Percentiles rank a stretch among this genome's conserved stretches.
Conservation (phyloP, 1,284 basidiomycete genomes). For the Naganishia liquefaciens region DNA sequence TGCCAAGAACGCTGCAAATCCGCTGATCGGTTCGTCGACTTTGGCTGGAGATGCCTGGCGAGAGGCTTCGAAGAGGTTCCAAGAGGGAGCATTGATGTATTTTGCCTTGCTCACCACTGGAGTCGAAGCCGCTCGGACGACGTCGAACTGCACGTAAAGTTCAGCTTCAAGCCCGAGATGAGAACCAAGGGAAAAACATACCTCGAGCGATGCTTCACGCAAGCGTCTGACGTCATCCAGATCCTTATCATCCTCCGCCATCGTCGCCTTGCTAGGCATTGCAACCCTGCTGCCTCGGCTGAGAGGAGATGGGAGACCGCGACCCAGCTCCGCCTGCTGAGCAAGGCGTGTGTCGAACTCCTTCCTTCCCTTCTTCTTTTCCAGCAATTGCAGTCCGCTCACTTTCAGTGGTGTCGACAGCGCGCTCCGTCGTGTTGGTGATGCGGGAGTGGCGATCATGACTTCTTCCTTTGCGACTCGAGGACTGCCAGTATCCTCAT, state of each 20-base stretch:
- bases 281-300: background rate
- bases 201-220: slow-evolving; percentile 25
- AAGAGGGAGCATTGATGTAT: background rate
- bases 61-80: slow-evolving; percentile 2
- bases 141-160: slow-evolving; percentile 8
- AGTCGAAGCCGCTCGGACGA: slow-evolving; percentile 13
- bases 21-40: background rate
- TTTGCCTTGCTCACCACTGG: slow-evolving; percentile 1
- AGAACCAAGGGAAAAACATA: background rate
- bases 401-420: background rate
- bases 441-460: slow-evolving; percentile 5
- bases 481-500: slow-evolving; percentile 24
- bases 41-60: background rate
- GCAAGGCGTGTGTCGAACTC: background rate
- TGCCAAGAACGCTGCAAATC: slow-evolving; percentile 25
- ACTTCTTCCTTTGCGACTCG: slow-evolving; percentile 1
- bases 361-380: slow-evolving; percentile 5
- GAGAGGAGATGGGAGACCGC: slow-evolving; percentile 15
- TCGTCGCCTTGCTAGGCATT: background rate
- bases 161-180: background rate
- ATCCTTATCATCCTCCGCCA: slow-evolving; percentile 8
- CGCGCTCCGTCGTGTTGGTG: slow-evolving; percentile 4
- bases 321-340: slow-evolving; percentile 8
- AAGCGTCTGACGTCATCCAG: slow-evolving; percentile 20
- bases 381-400: slow-evolving; percentile 4